phyloP scores from a whole-genome alignment of 169 alveolate genomes.

The Plasmodium malariae region DNA sequence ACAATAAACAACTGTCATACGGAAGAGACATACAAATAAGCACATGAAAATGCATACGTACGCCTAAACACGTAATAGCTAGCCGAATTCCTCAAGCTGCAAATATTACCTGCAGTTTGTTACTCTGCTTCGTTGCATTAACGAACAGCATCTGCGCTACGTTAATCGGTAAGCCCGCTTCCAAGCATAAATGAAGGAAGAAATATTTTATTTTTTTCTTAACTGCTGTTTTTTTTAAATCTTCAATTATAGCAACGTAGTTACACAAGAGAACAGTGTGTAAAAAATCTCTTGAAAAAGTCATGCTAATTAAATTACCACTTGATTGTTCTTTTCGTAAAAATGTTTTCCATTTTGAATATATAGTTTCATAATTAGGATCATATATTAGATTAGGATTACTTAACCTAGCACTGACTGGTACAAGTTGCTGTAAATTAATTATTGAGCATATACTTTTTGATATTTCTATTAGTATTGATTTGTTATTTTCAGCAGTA shows the following conservation, averaged over 20 bases:
- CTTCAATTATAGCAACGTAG: conserved; percentile 64
- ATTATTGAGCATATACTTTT: conserved; percentile 65
- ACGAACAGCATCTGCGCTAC: conserved; percentile 56
- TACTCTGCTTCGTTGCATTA: conserved; percentile 53
- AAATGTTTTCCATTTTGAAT: conserved; percentile 64
- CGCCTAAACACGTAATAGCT: no score
- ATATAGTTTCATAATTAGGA: conserved; percentile 46
- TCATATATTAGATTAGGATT: conserved; percentile 63
- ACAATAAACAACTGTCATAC: no score
- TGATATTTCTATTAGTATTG: conserved; percentile 41
- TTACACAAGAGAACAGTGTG: conserved; percentile 49
- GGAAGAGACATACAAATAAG: no score
- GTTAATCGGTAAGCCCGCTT: conserved; percentile 38
- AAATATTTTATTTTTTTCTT: conserved; percentile 60
- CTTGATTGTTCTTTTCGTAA: conserved; percentile 67
- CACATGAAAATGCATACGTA: no score
- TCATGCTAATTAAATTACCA: conserved; percentile 58
- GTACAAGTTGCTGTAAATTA: conserved; percentile 39
- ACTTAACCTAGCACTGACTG: conserved; percentile 24
- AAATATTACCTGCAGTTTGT: conserved; percentile 43
- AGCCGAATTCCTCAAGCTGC: neutral
- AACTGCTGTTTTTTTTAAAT: conserved; percentile 64
- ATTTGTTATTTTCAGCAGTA: conserved; percentile 22
- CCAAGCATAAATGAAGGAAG: conserved; percentile 51
- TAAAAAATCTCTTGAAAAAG: conserved; percentile 66